Evolutionary conservation across 495 filamentous ascomycete species (phyloP).

Genomic region (Usnea hakonensis): DNA sequence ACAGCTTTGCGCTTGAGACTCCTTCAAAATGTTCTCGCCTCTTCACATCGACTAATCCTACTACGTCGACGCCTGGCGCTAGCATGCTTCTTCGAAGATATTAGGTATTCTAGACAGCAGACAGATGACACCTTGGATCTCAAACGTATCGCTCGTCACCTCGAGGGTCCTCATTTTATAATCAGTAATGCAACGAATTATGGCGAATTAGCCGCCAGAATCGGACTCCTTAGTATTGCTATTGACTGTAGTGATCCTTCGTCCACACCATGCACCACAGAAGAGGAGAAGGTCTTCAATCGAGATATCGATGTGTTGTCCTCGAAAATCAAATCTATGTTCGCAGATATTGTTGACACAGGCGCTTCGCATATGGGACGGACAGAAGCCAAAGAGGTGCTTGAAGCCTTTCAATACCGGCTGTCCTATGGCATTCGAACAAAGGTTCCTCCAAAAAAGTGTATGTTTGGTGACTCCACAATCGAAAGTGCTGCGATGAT

Average conservation of each 20-base stretch:
- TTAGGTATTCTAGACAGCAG: constrained; percentile 36
- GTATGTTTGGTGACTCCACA: constrained; percentile 42
- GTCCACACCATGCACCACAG: constrained; percentile 17
- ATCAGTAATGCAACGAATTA: constrained; percentile 56
- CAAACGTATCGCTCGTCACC: constrained; percentile 40
- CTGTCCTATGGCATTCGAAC: constrained; percentile 64
- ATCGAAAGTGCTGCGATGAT: constrained; percentile 22
- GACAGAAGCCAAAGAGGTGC: constrained; percentile 61
- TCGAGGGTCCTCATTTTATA: constrained; percentile 44
- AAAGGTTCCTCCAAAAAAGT: constrained; percentile 49
- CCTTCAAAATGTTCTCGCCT: constrained; percentile 51
- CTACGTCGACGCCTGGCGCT: constrained; percentile 68
- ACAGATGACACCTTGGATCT: constrained; percentile 45
- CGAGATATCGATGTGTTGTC: constrained; percentile 58
- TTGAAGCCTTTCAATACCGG: constrained; percentile 65
- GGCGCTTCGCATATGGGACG: constrained; percentile 64
- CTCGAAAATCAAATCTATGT: constrained; percentile 54
- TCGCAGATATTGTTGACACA: constrained; percentile 62
- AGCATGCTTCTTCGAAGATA: constrained; percentile 55
- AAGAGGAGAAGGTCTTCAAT: constrained; percentile 53
- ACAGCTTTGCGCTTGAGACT: constrained; percentile 50
- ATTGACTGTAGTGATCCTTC: constrained; percentile 54
- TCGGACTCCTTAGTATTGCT: constrained; percentile 61
- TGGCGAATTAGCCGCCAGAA: constrained; percentile 51
- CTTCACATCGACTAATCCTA: constrained; percentile 46